phyloP scores from a whole-genome alignment of 2,329 filamentous ascomycete genomes.

The Zopfia rhizophila region DNA sequence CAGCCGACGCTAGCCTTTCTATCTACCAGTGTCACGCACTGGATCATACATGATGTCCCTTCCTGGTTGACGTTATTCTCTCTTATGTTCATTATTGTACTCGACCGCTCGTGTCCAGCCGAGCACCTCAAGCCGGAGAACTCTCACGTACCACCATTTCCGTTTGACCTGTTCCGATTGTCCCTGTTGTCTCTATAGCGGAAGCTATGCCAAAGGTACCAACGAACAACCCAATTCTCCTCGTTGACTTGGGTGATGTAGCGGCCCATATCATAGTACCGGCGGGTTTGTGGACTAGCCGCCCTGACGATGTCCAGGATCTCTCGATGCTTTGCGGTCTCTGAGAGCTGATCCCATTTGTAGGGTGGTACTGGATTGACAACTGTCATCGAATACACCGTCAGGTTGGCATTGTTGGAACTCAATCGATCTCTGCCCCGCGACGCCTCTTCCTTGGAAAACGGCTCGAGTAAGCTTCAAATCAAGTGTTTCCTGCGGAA shows the following conservation, averaged over 20 bases:
- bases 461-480: slow-evolving; percentile 15
- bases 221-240: slow-evolving; percentile 63
- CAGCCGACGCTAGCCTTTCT: too few species aligned
- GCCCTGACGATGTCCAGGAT: slow-evolving; percentile 54
- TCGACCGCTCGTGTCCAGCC: too few species aligned
- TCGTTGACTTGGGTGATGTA: slow-evolving; percentile 54
- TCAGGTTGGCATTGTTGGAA: slow-evolving; percentile 50
- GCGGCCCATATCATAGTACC: slow-evolving; percentile 55
- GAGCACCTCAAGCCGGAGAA: too few species aligned
- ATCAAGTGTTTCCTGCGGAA: background rate
- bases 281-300: slow-evolving; percentile 52
- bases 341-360: slow-evolving; percentile 59
- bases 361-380: slow-evolving; percentile 52
- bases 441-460: slow-evolving; percentile 55
- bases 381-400: slow-evolving; percentile 45
- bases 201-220: slow-evolving; percentile 64
- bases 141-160: background rate
- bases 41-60: too few species aligned
- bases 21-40: too few species aligned
- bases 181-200: slow-evolving; percentile 59
- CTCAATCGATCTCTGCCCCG: slow-evolving; percentile 55
- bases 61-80: too few species aligned
- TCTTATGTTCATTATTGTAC: too few species aligned
- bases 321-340: slow-evolving; percentile 59
- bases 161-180: slow-evolving; percentile 14